Evolutionary conservation across 2,329 filamentous ascomycete species (phyloP).

Genomic region (Arthrobotrys iridis): DNA sequence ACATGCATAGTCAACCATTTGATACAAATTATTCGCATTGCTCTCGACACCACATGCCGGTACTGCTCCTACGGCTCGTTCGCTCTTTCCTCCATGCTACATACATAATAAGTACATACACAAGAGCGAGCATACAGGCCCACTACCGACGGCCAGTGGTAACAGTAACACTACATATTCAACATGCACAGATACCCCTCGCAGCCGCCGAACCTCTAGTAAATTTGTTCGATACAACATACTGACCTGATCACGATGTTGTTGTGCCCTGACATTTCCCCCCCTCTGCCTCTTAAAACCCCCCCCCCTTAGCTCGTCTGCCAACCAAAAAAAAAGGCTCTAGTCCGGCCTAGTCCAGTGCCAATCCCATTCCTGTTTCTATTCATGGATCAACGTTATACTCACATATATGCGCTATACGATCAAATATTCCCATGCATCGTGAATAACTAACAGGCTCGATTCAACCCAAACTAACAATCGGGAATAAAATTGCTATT

Average conservation of each 20-base stretch:
- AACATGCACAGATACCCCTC: neutral
- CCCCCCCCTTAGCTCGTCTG: neutral
- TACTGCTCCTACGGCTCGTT: neutral
- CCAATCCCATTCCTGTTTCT: constrained; percentile 19
- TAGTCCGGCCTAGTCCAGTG: neutral
- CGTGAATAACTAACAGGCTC: no score
- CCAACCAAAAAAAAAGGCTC: neutral
- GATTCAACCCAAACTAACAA: neutral
- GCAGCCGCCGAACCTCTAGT: constrained; percentile 23
- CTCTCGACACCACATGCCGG: neutral
- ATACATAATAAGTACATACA: no score
- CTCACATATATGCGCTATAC: neutral
- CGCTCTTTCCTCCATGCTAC: neutral
- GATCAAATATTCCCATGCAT: neutral
- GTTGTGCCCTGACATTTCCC: constrained; percentile 12
- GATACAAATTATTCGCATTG: constrained; percentile 10
- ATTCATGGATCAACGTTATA: constrained; percentile 23
- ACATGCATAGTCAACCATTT: constrained; percentile 10
- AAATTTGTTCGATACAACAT: constrained; percentile 27
- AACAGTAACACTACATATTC: constrained; percentile 1
- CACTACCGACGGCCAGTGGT: neutral
- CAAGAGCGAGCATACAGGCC: no score
- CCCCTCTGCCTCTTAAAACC: neutral
- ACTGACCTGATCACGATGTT: constrained; percentile 37
- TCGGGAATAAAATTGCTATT: neutral